phyloP scores from a whole-genome alignment of 495 filamentous ascomycete species.

The Geoglossum glabrum region DNA sequence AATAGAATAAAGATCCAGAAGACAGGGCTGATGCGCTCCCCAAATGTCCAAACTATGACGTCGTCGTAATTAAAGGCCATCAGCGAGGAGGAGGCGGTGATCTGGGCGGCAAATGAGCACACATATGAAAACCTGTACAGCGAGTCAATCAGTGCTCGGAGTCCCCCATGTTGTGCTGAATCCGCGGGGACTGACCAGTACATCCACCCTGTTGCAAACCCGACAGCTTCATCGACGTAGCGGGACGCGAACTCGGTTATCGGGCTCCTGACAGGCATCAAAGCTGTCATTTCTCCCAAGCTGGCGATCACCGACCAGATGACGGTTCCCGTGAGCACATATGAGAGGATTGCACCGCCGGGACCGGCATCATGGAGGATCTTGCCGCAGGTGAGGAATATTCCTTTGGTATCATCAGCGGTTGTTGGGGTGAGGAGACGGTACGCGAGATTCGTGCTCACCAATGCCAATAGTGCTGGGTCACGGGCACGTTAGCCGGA shows the following conservation, averaged over 20 bases:
- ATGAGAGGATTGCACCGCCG: constrained; percentile 19
- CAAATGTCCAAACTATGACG: neutral
- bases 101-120: neutral
- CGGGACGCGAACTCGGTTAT: constrained; percentile 29
- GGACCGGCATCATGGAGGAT: constrained; percentile 14
- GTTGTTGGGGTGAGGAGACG: neutral
- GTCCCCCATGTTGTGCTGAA: neutral
- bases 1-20: neutral
- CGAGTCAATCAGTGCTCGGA: neutral
- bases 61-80: neutral
- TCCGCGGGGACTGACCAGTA: constrained; percentile 22
- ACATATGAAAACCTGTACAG: neutral
- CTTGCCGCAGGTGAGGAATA: neutral
- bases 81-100: neutral
- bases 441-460: neutral
- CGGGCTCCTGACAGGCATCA: constrained; percentile 29
- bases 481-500: neutral
- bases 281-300: constrained; percentile 31
- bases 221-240: constrained; percentile 26
- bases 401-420: neutral
- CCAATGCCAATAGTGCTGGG: neutral
- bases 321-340: constrained; percentile 25
- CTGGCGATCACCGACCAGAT: constrained; percentile 30
- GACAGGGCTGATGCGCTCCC: neutral
- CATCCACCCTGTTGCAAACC: constrained; percentile 33